Conservation (phyloP, 768 basidiomycete genomes). For the Boletus speciosus region DNA sequence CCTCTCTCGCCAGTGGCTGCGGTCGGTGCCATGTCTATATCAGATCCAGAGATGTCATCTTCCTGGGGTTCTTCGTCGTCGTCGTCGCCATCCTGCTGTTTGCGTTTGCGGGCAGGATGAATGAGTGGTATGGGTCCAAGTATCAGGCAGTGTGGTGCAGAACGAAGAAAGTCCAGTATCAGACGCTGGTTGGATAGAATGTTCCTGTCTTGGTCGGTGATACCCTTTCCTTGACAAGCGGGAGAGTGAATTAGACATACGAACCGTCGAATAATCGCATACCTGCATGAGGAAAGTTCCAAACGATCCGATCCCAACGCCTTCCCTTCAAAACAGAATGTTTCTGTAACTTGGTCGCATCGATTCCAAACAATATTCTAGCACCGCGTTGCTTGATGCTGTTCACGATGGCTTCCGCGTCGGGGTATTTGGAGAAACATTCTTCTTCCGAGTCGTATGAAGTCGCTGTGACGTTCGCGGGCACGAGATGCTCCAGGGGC, state of each 20-base stretch:
- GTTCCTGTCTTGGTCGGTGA: slow-evolving; percentile 91
- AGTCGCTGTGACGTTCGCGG: slow-evolving; percentile 76
- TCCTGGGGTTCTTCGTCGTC: slow-evolving; percentile 41
- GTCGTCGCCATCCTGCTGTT: slow-evolving; percentile 40
- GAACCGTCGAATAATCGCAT: slow-evolving; percentile 19
- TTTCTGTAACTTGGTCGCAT: slow-evolving; percentile 76
- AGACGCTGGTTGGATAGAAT: slow-evolving; percentile 85
- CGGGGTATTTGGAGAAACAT: slow-evolving; percentile 82
- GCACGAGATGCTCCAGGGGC: slow-evolving; percentile 49
- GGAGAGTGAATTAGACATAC: not conserved
- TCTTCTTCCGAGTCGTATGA: slow-evolving; percentile 76
- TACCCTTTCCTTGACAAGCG: slow-evolving; percentile 64
- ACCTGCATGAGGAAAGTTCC: slow-evolving; percentile 98
- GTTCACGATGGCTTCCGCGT: slow-evolving; percentile 56
- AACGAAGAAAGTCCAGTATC: slow-evolving; percentile 77
- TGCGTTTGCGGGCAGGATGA: slow-evolving; percentile 41
- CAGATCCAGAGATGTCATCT: slow-evolving; percentile 14
- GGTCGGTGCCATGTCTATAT: slow-evolving; percentile 3
- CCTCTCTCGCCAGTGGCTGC: slow-evolving; percentile 44
- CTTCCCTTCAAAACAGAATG: slow-evolving; percentile 52
- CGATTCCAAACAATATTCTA: slow-evolving; percentile 74
- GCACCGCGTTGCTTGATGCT: slow-evolving; percentile 57
- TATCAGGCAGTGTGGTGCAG: slow-evolving; percentile 58
- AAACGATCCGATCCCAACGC: slow-evolving; percentile 77
- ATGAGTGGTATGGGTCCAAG: slow-evolving; percentile 52